A percentile compares a stretch with the other conserved stretches of the same genome.
Conservation (phyloP, 139 green algal genomes). For the Zygnema circumcarinatum region DNA sequence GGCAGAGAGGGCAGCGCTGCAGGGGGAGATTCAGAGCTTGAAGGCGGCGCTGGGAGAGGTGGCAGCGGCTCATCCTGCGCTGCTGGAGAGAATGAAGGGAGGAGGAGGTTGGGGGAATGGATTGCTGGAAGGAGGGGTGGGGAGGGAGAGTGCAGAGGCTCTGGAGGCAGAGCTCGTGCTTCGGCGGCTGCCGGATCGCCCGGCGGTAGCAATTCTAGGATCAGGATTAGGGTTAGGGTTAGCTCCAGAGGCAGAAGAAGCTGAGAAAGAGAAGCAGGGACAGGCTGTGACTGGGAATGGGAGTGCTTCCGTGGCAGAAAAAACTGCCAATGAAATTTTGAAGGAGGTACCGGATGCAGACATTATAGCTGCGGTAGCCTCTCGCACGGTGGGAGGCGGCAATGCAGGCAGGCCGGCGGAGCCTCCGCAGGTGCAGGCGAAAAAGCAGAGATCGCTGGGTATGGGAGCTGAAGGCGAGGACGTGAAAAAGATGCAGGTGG, state of each 20-base stretch:
- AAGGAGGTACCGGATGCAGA: conserved; percentile 2
- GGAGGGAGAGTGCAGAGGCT: not conserved
- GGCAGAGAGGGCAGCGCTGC: conserved; percentile 6
- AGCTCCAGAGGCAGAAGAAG: not conserved
- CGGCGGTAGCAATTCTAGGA: not conserved
- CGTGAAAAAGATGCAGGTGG: conserved; percentile 37
- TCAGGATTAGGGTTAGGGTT: not conserved
- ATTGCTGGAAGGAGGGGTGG: not conserved
- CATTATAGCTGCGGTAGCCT: conserved; percentile 21
- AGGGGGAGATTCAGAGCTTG: conserved; percentile 2
- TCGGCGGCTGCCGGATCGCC: not conserved
- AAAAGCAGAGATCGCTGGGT: conserved; percentile 15
- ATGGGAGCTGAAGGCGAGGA: conserved; percentile 33
- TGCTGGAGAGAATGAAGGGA: not conserved
- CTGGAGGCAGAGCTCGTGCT: conserved; percentile 4
- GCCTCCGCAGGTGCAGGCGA: not conserved
- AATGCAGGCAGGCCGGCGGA: not conserved
- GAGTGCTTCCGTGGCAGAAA: not conserved
- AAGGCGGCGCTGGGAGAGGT: conserved; percentile 3
- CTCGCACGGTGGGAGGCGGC: not conserved
- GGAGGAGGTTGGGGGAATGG: not conserved
- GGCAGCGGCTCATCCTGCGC: not conserved
- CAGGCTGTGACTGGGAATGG: not conserved
- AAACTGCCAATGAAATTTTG: conserved; percentile 2
- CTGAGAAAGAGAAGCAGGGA: not conserved